phyloP scores from a whole-genome alignment of 2,329 filamentous ascomycete species.

The Cladosporium phlei region DNA sequence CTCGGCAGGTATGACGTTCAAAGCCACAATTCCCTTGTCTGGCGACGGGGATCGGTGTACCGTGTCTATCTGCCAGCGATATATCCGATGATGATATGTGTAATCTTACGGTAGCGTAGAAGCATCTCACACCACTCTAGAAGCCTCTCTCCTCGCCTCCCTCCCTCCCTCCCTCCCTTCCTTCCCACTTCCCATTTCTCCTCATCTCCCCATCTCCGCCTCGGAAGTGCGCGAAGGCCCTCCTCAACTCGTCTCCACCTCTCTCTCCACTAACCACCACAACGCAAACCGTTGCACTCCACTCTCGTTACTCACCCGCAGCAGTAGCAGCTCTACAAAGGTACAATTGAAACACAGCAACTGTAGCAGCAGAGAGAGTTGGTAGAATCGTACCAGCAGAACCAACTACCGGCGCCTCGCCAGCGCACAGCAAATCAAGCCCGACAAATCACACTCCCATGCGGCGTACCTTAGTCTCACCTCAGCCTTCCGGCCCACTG shows the following conservation, averaged over 20 bases:
- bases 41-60: not conserved
- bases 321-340: not conserved
- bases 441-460: constrained; percentile 4
- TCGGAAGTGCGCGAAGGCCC: too few species aligned
- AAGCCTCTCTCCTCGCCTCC: not conserved
- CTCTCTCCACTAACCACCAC: not conserved
- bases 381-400: not conserved
- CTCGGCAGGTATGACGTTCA: too few species aligned
- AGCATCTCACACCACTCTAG: too few species aligned
- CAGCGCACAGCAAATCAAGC: not conserved
- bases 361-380: too few species aligned
- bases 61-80: not conserved
- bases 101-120: too few species aligned
- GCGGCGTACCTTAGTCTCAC: constrained; percentile 14
- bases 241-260: constrained; percentile 1
- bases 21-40: too few species aligned
- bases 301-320: too few species aligned
- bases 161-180: not conserved
- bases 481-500: constrained; percentile 12
- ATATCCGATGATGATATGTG: too few species aligned
- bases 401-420: not conserved
- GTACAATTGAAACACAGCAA: too few species aligned
- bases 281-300: not conserved
- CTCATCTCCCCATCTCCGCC: not conserved
- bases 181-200: not conserved